These are phyloP conservation scores for Lagenaria siceraria DNA, from an alignment of 306 rosid species.

Conservation along the genomic window DNA sequence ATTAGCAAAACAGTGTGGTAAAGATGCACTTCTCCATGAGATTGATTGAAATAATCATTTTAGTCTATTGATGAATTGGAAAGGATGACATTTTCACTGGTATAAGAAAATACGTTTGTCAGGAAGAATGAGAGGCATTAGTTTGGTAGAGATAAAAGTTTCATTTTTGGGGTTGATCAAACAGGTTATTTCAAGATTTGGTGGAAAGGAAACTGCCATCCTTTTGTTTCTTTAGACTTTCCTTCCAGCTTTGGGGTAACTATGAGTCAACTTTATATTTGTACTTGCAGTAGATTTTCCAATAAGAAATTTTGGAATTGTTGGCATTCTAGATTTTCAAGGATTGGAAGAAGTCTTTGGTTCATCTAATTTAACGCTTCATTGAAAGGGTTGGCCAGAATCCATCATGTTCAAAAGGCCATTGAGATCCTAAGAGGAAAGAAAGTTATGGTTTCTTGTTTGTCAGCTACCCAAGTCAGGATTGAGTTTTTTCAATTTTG, in stretches of 20 bases:
- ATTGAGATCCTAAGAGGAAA: background rate
- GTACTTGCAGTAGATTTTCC: background rate
- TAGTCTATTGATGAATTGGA: background rate
- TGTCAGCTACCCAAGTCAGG: background rate
- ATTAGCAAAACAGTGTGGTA: conserved; percentile 12
- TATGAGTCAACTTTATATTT: background rate
- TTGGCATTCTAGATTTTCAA: background rate
- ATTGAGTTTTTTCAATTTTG: background rate
- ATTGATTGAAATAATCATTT: background rate
- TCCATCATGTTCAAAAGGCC: background rate
- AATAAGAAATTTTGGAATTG: background rate
- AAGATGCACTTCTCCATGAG: background rate
- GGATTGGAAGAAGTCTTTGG: background rate
- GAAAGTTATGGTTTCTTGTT: background rate
- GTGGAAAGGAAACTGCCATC: background rate
- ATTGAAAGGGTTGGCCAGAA: background rate
- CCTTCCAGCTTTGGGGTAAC: background rate
- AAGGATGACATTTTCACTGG: background rate
- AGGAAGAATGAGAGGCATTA: background rate
- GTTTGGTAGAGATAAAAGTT: background rate
- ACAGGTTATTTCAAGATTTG: background rate
- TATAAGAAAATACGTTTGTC: background rate
- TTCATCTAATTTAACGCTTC: background rate
- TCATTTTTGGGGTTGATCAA: background rate
- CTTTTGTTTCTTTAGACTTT: background rate